These are phyloP conservation scores for Drechmeria coniospora DNA, from an alignment of 2,329 filamentous ascomycete genomes.

Conservation along the genomic window DNA sequence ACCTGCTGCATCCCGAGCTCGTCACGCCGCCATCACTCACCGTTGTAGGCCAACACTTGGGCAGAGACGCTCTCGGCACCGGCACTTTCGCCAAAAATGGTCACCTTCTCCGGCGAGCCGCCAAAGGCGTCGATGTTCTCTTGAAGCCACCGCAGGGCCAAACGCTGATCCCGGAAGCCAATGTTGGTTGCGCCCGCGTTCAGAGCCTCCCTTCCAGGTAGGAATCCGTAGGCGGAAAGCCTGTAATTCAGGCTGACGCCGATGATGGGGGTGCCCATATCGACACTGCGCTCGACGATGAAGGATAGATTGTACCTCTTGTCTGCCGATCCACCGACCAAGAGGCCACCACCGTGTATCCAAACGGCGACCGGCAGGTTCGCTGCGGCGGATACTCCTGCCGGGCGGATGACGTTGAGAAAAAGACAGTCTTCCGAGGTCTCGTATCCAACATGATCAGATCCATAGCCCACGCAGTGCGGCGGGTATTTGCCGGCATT, in stretches of 20 bases:
- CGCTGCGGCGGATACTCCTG: conserved; percentile 21
- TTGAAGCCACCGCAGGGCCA: conserved; percentile 31
- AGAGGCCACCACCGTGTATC: conserved; percentile 32
- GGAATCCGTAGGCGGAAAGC: conserved; percentile 29
- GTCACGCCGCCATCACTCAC: too few relatives aligned
- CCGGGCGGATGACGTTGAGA: conserved; percentile 43
- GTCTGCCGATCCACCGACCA: conserved; percentile 20
- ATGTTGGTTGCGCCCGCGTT: conserved; percentile 29
- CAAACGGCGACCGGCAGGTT: conserved; percentile 41
- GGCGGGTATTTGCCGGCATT: conserved; percentile 28
- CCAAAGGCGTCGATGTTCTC: conserved; percentile 30
- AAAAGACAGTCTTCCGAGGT: conserved; percentile 43
- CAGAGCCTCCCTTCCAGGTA: conserved; percentile 23
- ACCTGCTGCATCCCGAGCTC: too few relatives aligned
- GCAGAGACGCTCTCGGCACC: conserved; percentile 29
- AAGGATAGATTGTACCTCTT: conserved; percentile 45
- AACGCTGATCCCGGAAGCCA: conserved; percentile 30
- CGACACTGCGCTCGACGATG: conserved; percentile 32
- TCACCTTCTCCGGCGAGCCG: conserved; percentile 28
- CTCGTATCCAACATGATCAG: conserved; percentile 9
- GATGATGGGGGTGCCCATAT: conserved; percentile 26
- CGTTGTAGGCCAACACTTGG: conserved; percentile 32
- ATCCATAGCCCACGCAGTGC: conserved; percentile 34
- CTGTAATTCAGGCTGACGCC: conserved; percentile 29
- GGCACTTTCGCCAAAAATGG: conserved; percentile 34